Evolutionary conservation across 148 eudicot species (phyloP).

Genomic region (Rhododendron ferrugineum): DNA sequence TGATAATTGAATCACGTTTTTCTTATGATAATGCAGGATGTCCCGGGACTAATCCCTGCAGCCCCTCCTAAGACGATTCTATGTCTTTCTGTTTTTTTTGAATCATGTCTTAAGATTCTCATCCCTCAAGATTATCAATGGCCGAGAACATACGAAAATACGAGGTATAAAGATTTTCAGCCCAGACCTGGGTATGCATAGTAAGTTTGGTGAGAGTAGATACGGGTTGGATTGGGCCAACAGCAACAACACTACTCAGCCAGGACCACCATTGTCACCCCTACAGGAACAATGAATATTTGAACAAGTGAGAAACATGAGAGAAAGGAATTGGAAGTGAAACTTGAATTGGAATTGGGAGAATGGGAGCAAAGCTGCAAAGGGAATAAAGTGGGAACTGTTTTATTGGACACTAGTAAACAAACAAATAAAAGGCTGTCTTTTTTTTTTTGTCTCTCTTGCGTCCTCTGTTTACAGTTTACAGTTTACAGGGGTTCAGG

Average conservation of each 20-base stretch:
- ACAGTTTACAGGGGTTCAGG: background rate
- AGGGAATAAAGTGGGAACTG: background rate
- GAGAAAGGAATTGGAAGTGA: background rate
- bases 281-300: background rate
- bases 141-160: background rate
- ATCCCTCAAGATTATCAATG: background rate
- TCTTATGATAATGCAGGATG: background rate
- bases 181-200: too few relatives aligned
- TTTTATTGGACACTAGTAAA: background rate
- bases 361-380: background rate
- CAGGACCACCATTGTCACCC: background rate
- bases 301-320: background rate
- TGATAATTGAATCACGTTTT: background rate
- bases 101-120: background rate
- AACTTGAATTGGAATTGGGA: background rate
- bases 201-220: too few relatives aligned
- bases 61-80: background rate
- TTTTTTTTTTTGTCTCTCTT: background rate
- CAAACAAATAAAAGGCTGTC: background rate
- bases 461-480: background rate
- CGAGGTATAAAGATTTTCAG: background rate
- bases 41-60: background rate
- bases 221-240: background rate
- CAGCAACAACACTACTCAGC: background rate
- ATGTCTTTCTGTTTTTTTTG: background rate